A percentile compares a stretch with the other conserved stretches of the same genome.
Evolutionary conservation across 2,329 filamentous ascomycete species (phyloP).

Genomic region (Diaporthe citriasiana): DNA sequence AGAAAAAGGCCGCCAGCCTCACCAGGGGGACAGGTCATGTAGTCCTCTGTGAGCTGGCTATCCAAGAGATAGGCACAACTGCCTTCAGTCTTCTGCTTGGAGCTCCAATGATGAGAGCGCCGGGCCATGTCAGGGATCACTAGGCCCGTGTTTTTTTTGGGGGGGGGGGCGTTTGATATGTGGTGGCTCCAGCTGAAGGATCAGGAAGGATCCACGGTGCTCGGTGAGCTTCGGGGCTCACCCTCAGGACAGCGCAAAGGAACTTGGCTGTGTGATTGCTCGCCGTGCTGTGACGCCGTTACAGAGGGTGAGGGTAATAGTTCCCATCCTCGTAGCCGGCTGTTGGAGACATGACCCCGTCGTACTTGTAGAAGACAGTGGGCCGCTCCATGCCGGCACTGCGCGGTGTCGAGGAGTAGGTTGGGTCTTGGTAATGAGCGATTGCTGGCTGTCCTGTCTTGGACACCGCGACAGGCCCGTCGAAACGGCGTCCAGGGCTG

Average conservation of each 20-base stretch:
- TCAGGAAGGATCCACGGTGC: constrained; percentile 14
- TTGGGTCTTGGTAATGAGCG: constrained; percentile 22
- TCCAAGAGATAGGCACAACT: neutral
- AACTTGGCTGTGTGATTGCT: neutral
- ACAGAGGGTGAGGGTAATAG: constrained; percentile 39
- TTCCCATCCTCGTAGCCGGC: constrained; percentile 35
- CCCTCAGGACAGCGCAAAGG: neutral
- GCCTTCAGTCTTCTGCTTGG: neutral
- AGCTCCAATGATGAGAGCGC: neutral
- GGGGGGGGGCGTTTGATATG: neutral
- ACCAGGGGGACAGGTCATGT: neutral
- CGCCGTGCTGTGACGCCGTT: neutral
- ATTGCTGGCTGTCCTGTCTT: constrained; percentile 20
- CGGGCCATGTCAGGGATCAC: neutral
- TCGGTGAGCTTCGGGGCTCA: neutral
- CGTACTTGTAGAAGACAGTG: constrained; percentile 30
- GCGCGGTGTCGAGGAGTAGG: constrained; percentile 38
- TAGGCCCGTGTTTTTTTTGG: neutral
- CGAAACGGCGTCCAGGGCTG: constrained; percentile 22
- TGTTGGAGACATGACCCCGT: neutral
- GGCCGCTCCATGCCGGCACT: constrained; percentile 39
- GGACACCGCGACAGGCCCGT: constrained; percentile 32
- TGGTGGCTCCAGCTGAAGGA: constrained; percentile 30
- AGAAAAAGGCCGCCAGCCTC: neutral
- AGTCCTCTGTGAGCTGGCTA: neutral